Evolutionary conservation across 2,329 filamentous ascomycete genomes (phyloP).

Genomic region (Hansfordia pulvinata): DNA sequence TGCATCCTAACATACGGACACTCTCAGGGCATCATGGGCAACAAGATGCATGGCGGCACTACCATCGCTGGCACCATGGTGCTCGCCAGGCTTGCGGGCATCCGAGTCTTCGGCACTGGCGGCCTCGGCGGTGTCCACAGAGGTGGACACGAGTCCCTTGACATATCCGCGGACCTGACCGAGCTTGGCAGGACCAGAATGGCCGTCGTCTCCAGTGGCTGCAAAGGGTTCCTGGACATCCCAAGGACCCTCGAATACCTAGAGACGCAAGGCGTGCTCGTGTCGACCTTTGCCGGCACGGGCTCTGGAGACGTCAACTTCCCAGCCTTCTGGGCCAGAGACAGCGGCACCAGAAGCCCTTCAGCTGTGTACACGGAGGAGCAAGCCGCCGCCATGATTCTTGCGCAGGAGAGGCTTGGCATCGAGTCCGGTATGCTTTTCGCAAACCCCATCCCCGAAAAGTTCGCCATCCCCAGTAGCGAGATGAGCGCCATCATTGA

Average conservation of each 20-base stretch:
- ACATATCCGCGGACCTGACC: conserved; percentile 88
- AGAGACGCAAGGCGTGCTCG: conserved; percentile 61
- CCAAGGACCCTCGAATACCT: conserved; percentile 71
- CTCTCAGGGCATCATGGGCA: conserved; percentile 46
- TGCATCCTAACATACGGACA: conserved; percentile 1
- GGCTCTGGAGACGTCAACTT: conserved; percentile 63
- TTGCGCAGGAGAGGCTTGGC: conserved; percentile 59
- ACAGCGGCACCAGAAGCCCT: conserved; percentile 74
- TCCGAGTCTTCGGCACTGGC: conserved; percentile 87
- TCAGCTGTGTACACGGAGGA: conserved; percentile 58
- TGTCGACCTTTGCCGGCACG: conserved; percentile 83
- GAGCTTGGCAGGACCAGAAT: conserved; percentile 84
- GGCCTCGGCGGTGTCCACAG: conserved; percentile 91
- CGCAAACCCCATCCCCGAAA: conserved; percentile 72
- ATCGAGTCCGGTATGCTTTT: conserved; percentile 74
- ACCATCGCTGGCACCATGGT: conserved; percentile 92
- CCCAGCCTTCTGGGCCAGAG: conserved; percentile 83
- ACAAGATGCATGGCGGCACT: conserved; percentile 71
- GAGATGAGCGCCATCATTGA: conserved; percentile 60
- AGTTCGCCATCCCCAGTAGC: conserved; percentile 53
- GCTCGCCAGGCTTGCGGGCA: conserved; percentile 72
- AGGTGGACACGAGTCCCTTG: conserved; percentile 74
- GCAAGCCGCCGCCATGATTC: conserved; percentile 81
- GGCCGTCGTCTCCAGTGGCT: conserved; percentile 78
- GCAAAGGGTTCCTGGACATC: conserved; percentile 93